Evolutionary conservation across 1,139 yeast genomes (phyloP), one percentile per base, ranked within the genome.

Genomic region (Scheffersomyces lignicola): DNA sequence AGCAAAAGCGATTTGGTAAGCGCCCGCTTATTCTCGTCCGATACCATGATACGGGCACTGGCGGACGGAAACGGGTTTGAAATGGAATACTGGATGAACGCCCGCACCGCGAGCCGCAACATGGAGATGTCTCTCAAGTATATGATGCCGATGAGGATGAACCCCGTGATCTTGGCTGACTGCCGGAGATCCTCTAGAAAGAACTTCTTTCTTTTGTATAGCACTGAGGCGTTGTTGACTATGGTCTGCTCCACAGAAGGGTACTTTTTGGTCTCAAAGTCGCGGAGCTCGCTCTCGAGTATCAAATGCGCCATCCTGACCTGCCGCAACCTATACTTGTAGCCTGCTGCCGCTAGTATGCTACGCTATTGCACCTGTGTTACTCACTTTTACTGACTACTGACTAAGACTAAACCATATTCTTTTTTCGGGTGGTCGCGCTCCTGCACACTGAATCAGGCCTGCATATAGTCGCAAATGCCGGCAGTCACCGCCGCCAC

Each of bases 221-320:
- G 56, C 21, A 60, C 56, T n/a, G 58, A 40, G 2, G 59, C 58
- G 46, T 69, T 69, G 42, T 66, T 63, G 21, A 40, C 41, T 11
- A 56, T 43, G 3, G 71, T 68, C 48, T 69, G 65, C 32, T 66
- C 69, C 8, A 56, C 56, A 0, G 66, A 58, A 3, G 76, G 76
- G 35, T 55, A 59, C 29, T 44, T 46, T 44, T 57, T 66, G 11
- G 49, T 39, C 26, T 55, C 53, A 39, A 65, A 68, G 37, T 54
- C 62, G 34, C 52, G 56, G 36, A 63, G 49, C 29, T 51, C 52
- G 9, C 43, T 37, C 29, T 58, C 56, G n/a, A n/a, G n/a, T n/a
- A n/a, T n/a, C n/a, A n/a, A n/a, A n/a, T n/a, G n/a, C n/a, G n/a
- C n/a, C n/a, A n/a, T n/a, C n/a, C n/a, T n/a, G n/a, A n/a, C n/a